Evolutionary conservation across 305 asterid species (phyloP), one percentile per base, ranked within the genome.

Genomic region (Fraxinus platypoda): DNA sequence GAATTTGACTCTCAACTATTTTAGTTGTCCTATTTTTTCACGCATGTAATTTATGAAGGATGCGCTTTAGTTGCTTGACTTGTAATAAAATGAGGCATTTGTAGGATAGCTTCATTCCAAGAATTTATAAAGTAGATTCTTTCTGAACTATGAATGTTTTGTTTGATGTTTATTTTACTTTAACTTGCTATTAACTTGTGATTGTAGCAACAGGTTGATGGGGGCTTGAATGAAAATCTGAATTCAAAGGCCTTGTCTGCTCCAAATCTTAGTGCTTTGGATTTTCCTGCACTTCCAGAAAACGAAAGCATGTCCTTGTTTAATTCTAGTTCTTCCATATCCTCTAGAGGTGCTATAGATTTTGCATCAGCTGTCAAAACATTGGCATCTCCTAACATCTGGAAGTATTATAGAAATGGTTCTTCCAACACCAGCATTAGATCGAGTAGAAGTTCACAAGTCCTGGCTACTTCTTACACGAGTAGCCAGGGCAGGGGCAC

Each of bases 381-480:
- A 84, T 86, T 87, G 94, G 87, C 91, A 15, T 83, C 97, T 71
- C 81, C 97, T 21, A 85, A 91, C 85, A 85, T 92, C 34, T 94
- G 97, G 37, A 93, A 93, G 83, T 91, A 84, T 66, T 96, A 93
- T 4, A 90, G 86, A 78, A 89, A 85, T 84, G 90, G 91, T 76
- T 89, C 90, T 54, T 66, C 91, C 30, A 87, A 84, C 64, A 80
- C 86, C 31, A 90, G 85, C 88, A 89, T 88, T 81, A 97, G 98
- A 78, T 92, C 98, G 25, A 94, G 99, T 84, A 85, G 99, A 87
- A 88, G 91, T 74, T 88, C 98, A 35, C 94, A 90, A 70, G 81
- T 83, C 33, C 76, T 91, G 76, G 90, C 90, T 79, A 91, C 91
- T 81, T 84, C 96, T 8, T 87, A 88, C 79, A 85, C 77, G 73